Conservation (phyloP, 139 green algal genomes). For the Spirogloea muscicola region DNA sequence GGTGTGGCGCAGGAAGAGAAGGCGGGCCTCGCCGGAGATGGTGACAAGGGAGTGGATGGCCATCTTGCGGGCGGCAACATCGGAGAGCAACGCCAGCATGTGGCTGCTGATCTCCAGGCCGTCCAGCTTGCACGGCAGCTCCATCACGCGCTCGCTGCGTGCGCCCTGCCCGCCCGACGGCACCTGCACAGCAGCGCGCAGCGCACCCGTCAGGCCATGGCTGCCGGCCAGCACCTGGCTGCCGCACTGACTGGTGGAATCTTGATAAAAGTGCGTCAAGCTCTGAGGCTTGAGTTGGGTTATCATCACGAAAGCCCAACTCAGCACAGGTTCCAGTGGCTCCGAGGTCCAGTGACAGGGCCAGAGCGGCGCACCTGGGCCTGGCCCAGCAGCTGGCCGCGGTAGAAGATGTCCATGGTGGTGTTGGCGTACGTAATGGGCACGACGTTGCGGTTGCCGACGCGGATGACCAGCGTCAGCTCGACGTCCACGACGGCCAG, state of each 20-base stretch:
- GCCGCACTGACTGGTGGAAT: no score
- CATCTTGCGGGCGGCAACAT: constrained; percentile 6
- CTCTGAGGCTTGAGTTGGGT: no score
- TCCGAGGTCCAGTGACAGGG: no score
- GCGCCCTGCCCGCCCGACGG: constrained; percentile 2
- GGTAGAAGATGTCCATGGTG: constrained; percentile 17
- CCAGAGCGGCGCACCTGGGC: background rate
- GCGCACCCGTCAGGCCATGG: no score
- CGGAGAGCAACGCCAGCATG: background rate
- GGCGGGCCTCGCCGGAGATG: background rate
- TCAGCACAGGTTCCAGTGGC: no score
- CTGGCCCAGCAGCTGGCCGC: background rate
- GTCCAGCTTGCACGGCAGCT: constrained; percentile 3
- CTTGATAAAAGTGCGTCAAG: no score
- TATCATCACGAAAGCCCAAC: no score
- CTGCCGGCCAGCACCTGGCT: no score
- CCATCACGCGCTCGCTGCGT: background rate
- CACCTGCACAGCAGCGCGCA: no score
- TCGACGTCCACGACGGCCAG: constrained; percentile 4
- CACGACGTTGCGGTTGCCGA: background rate
- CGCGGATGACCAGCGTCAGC: background rate
- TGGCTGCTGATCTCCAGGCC: constrained; percentile 13
- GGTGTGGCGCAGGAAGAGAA: background rate
- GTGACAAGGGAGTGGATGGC: background rate
- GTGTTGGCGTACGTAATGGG: background rate